Conservation (phyloP, 164 flowering plant species). For the Amborella trichopoda region DNA sequence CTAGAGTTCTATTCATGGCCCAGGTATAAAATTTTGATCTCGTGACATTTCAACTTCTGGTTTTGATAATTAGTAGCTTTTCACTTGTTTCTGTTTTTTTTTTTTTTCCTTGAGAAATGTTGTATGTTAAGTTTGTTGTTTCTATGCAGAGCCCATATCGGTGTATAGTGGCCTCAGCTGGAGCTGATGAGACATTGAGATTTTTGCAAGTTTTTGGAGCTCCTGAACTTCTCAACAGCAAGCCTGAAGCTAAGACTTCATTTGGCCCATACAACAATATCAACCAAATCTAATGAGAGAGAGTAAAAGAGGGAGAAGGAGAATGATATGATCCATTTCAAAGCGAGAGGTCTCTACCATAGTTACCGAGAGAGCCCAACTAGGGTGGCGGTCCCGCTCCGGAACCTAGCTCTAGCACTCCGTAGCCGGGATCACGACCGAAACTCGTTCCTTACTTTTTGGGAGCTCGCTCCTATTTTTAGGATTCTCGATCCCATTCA, state of each 20-base stretch:
- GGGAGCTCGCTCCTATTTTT: too few relatives aligned
- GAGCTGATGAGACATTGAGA: not conserved
- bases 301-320: too few relatives aligned
- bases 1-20: slow-evolving; percentile 60
- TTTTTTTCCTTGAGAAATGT: not conserved
- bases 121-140: not conserved
- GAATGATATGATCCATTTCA: too few relatives aligned
- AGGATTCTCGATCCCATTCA: too few relatives aligned
- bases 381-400: too few relatives aligned
- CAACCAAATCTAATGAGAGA: not conserved
- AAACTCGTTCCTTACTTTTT: too few relatives aligned
- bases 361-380: too few relatives aligned
- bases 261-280: not conserved
- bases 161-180: slow-evolving; percentile 36
- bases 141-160: slow-evolving; percentile 17
- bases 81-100: too few relatives aligned
- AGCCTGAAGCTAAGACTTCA: too few relatives aligned
- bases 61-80: not conserved
- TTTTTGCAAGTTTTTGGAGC: not conserved
- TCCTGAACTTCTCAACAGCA: not conserved
- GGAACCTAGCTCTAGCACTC: too few relatives aligned
- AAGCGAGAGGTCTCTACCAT: too few relatives aligned
- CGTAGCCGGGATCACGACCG: too few relatives aligned
- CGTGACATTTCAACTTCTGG: not conserved
- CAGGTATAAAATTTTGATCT: slow-evolving; percentile 20